These are phyloP conservation scores for Saccharomyces hybrid DNA, from an alignment of 1,139 yeast species.

Conservation along the genomic window DNA sequence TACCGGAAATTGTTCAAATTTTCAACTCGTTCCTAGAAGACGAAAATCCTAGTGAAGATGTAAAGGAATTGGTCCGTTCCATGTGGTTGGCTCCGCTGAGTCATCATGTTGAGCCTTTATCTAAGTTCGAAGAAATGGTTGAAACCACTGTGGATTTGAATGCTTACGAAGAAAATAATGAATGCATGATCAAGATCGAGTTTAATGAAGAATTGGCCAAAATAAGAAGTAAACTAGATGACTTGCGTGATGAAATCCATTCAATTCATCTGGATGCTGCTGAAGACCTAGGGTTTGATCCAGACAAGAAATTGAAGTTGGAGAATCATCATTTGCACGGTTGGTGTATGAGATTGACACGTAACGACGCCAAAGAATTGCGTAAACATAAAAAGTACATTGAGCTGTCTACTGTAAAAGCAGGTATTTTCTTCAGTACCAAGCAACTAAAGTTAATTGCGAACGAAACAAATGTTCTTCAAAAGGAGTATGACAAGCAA, in stretches of 20 bases:
- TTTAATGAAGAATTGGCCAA: conserved; percentile 69
- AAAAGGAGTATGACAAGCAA: conserved; percentile 60
- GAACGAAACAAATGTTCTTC: conserved; percentile 49
- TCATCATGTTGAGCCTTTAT: conserved; percentile 43
- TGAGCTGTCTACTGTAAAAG: conserved; percentile 85
- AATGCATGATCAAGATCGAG: conserved; percentile 81
- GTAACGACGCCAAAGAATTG: conserved; percentile 77
- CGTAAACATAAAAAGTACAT: conserved; percentile 58
- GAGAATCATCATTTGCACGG: conserved; percentile 85
- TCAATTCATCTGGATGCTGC: conserved; percentile 57
- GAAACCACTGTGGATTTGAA: conserved; percentile 87
- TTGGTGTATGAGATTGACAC: conserved; percentile 87
- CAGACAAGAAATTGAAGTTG: conserved; percentile 78
- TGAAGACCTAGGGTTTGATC: conserved; percentile 70
- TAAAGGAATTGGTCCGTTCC: conserved; percentile 36
- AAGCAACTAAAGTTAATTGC: conserved; percentile 52
- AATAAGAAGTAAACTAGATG: conserved; percentile 51
- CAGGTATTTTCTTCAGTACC: conserved; percentile 88
- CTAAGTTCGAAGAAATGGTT: conserved; percentile 72
- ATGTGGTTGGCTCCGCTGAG: conserved; percentile 56
- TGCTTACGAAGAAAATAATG: conserved; percentile 61
- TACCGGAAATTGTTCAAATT: conserved; percentile 59
- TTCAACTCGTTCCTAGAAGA: conserved; percentile 40
- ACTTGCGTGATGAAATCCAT: conserved; percentile 48
- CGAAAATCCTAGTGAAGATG: conserved; percentile 20